Evolutionary conservation across 2,329 filamentous ascomycete genomes (phyloP), one percentile per base, ranked within the genome.

Genomic region (Daldinia sp.): DNA sequence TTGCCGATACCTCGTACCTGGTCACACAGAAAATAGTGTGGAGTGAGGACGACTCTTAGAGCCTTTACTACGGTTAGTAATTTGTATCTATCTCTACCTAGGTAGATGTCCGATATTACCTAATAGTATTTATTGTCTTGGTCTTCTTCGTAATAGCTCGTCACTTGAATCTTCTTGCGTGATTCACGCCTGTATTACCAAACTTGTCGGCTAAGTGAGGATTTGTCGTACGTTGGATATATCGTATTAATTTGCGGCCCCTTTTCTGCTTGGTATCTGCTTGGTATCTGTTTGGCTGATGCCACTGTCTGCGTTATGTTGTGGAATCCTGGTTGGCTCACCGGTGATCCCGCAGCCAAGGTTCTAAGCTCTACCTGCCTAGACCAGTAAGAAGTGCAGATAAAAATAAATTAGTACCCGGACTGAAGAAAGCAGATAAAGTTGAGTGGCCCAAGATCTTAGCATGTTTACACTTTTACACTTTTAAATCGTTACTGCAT

Each of bases 351-450:
- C 39, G 34, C 19, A 43, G 39, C 39, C 39, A 43, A 43, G 39
- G 39, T 43, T 43, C 39, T 8, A 39, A 25, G 11, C 39, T 13
- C 21, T 43, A 15, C 39, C 21, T 27, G 13, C 21, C 21, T 25
- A 27, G 39, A 43, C 39, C 39, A 43, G 39, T 43, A 43, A 43
- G 39, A 43, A 45, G 21, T 32, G 27, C 27, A 63, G 60, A 53
- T 61, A 64, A 66, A 64, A 64, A 66, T 66, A 66, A 57, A 61
- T n/a, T n/a, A n/a, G n/a, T 52, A 48, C 52, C 57, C 39, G 49
- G 53, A 54, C 45, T 61, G 32, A n/a, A 45, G 51, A 25, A 54
- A 39, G 54, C 15, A 48, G 13, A 48, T 29, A 48, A 32, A 48
- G 45, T 48, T 29, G 17, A 30, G n/a, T 9, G 11, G 45, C 13